Evolutionary conservation across 768 basidiomycete genomes (phyloP).

Genomic region (Dacryopinax primogenitus): DNA sequence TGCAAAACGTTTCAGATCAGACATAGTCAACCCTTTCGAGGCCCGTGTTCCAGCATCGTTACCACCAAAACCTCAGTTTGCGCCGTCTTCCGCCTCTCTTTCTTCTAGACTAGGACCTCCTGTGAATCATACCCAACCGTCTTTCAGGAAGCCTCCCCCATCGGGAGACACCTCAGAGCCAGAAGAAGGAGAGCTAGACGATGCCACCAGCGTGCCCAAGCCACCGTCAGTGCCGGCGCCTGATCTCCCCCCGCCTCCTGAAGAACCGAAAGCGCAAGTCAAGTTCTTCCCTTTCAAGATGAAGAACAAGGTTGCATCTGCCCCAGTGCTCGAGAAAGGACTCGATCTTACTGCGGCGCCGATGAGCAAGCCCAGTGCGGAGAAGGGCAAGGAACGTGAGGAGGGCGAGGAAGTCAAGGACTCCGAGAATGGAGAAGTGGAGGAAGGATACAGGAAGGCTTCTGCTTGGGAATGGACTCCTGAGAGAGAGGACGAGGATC

Average conservation of each 20-base stretch:
- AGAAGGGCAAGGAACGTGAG: not conserved
- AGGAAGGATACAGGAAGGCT: not conserved
- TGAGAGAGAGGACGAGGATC: not conserved
- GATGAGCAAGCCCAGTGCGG: not conserved
- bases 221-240: not conserved
- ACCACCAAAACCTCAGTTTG: not conserved
- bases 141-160: not conserved
- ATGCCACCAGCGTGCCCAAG: not conserved
- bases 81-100: not conserved
- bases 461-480: not conserved
- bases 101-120: not conserved
- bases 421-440: not conserved
- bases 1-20: not conserved
- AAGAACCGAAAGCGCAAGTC: not conserved
- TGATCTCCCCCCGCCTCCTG: not conserved
- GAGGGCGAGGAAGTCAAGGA: not conserved
- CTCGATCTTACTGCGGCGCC: not conserved
- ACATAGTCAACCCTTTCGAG: not conserved
- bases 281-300: conserved; percentile 9
- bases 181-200: not conserved
- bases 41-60: not conserved
- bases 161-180: too few relatives aligned
- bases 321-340: not conserved
- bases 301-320: not conserved
- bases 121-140: not conserved